Base-by-base conservation (phyloP, 2,329 filamentous ascomycete species). In the Sphaerulina musiva region DNA sequence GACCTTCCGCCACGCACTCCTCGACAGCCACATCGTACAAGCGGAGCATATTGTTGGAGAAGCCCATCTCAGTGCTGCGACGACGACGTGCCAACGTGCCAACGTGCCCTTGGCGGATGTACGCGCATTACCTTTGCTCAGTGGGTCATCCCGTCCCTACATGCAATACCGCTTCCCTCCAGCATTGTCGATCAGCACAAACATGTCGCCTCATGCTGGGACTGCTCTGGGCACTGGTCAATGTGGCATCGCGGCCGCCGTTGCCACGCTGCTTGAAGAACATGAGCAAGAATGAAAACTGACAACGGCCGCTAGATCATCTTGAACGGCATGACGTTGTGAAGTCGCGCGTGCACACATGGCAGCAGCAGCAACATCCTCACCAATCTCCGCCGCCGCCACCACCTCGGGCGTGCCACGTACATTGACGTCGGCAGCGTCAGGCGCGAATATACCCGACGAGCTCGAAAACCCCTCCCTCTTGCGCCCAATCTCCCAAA, bases 311-410 rank as follows among this genome's bases (percentile, higher is more conserved):
- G 34, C 34, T 38, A 38, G 34, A 38, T n/a, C 6, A 7, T 8
- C 34, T 41, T 29, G 40, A 23, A 38, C 32, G 48, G 39, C 41
- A 51, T 51, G 48, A 51, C 40, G 48, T 34, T 44, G 32, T 51
- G 43, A 51, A 43, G 20, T 38, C 40, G 29, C 39, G 11, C 36
- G 43, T 17, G 41, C 44, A 46, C 65, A 61, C 62, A 76, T 76
- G 74, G 74, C 73, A 55, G 70, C 72, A 57, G 70, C 72, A 57
- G 69, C 73, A 47, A 69, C 70, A 56, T 74, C 74, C 46, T 73
- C 74, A 29, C 56, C 58, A 53, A 44, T 40, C 14, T 51, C 48
- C 31, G 67, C 70, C 31, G 67, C 70, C 2, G 73, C 75, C 54
- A 61, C 67, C 53, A 64, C 68, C 67, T 72, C 46, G 70, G 72